Evolutionary conservation across 164 flowering plant species (phyloP), one percentile per base, ranked within the genome.

Genomic region (Annona squamosa): DNA sequence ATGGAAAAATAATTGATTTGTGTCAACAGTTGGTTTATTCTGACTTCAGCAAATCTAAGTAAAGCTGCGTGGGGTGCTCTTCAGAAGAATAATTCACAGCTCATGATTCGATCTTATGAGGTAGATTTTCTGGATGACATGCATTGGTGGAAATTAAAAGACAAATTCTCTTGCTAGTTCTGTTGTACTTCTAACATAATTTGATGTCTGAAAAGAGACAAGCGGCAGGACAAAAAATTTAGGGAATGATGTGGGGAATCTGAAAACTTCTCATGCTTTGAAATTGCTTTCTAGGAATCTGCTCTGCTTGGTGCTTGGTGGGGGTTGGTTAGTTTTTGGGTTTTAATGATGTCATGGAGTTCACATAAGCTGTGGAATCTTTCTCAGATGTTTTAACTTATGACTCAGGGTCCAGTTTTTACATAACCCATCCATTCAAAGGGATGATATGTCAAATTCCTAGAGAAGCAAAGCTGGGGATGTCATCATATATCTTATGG

Each of bases 11-110:
- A 70, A 48, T 18, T 67, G 52, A 12, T 65, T 9, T 74, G 71
- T 72, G 77, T 46, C 41, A 76, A 78, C 88, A 96, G 99, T 67
- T 96, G 99, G 98, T 85, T 96, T 69, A 82, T 96, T 81, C 85
- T 96, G 48, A 96, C 98, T 70, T 96, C 98, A 66, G 74, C 99
- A 76, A 96, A 96, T 81, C 97, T 93, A 65, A 96, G 99, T 82
- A 93, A 96, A 87, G 99, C 99, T 73, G 99, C 99, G 73, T 93
- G 99, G 99, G 99, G 99, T 67, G 95, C 98, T 48, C 91, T 96
- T 7, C 98, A 96, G 80, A 96, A 96, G 82, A 93, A 92, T 67
- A 89, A 86, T 78, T 83, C 97, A 77, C 98, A 96, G 81, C 80
- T 96, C 70, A 96, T 96, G 98, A 96, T 96, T 66, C 97, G 98